Conservation (phyloP, 352 stramenopile species). For the Globisporangium iwayamae region DNA sequence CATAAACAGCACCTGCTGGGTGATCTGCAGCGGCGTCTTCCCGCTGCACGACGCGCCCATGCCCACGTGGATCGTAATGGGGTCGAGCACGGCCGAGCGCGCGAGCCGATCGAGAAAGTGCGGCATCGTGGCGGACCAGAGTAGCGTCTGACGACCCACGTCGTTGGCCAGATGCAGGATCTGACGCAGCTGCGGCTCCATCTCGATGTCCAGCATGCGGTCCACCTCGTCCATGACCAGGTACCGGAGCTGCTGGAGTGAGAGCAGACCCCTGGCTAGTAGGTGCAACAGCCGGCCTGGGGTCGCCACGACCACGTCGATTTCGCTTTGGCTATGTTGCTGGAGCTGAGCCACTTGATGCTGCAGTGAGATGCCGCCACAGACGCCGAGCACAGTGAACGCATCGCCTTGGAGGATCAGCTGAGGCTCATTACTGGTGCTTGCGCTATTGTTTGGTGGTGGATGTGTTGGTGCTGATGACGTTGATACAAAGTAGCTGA, state of each 20-base stretch:
- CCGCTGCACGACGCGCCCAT: slow-evolving; percentile 29
- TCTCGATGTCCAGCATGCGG: slow-evolving; percentile 91
- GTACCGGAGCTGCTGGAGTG: slow-evolving; percentile 36
- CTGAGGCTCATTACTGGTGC: slow-evolving; percentile 25
- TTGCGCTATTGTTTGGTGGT: neutral
- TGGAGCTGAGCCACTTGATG: slow-evolving; percentile 28
- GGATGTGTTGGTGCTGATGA: no score
- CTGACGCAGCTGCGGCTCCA: slow-evolving; percentile 92
- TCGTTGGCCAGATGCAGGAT: slow-evolving; percentile 86
- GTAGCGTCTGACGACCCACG: slow-evolving; percentile 66
- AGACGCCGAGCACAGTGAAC: slow-evolving; percentile 39
- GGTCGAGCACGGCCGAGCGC: slow-evolving; percentile 90
- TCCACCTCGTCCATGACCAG: slow-evolving; percentile 96
- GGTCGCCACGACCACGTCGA: slow-evolving; percentile 42
- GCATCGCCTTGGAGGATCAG: slow-evolving; percentile 23
- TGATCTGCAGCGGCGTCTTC: slow-evolving; percentile 67
- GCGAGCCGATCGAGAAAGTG: slow-evolving; percentile 88
- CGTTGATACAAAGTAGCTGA: slow-evolving; percentile 21
- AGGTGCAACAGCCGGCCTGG: slow-evolving; percentile 60
- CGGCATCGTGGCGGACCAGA: slow-evolving; percentile 96
- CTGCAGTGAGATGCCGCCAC: slow-evolving; percentile 34
- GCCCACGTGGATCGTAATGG: slow-evolving; percentile 91
- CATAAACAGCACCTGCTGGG: slow-evolving; percentile 87
- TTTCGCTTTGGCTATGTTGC: slow-evolving; percentile 25
- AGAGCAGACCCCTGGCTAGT: slow-evolving; percentile 23